Evolutionary conservation across 2,329 filamentous ascomycete genomes (phyloP), one percentile per base, ranked within the genome.

Genomic region (Zasmidium citrigriseum): DNA sequence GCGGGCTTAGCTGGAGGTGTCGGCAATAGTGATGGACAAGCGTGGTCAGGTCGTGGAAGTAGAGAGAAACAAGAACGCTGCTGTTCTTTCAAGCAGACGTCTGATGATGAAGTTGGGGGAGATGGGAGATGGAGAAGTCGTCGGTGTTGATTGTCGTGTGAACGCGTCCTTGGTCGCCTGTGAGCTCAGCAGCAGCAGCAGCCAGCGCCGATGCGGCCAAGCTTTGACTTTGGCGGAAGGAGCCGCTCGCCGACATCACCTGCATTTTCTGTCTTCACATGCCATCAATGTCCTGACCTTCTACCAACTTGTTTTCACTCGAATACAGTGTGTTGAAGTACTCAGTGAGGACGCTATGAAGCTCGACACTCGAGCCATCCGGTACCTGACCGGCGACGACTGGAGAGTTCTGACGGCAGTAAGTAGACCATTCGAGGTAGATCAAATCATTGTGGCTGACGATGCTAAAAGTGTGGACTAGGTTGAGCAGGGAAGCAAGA

Each of bases 331-430:
- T 22, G 22, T 5, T 20, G 18, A 29, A 7, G 7, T 29, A 7
- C 14, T 41, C 34, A 41, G 9, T n/a, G n/a, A n/a, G n/a, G 34
- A 51, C 83, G 76, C 60, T 64, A 99, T 99, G 95, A 96, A 95
- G 82, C 86, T 99, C 75, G 92, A 99, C 75, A 93, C 93, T 51
- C 92, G 92, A 75, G 89, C 90, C 51, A 88, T 99, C 79, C 92
- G 96, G 74, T 93, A 99, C 77, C 85, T 99, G 75, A 89, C 90
- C 52, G 79, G 86, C 16, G 95, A 98, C 77, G 95, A 99, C 81
- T 99, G 96, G 91, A 86, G 90, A 68, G 93, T 97, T 63, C 88
- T 99, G 62, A 89, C 91, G 72, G 95, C 91, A 69, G 93, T 96
- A 87, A 62, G 86, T 76, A 59, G 64, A 55, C 27, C 58, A 52